Evolutionary conservation across 768 basidiomycete species (phyloP), one percentile per base, ranked within the genome.

Genomic region (Krasilnikovozyma curviuscula): DNA sequence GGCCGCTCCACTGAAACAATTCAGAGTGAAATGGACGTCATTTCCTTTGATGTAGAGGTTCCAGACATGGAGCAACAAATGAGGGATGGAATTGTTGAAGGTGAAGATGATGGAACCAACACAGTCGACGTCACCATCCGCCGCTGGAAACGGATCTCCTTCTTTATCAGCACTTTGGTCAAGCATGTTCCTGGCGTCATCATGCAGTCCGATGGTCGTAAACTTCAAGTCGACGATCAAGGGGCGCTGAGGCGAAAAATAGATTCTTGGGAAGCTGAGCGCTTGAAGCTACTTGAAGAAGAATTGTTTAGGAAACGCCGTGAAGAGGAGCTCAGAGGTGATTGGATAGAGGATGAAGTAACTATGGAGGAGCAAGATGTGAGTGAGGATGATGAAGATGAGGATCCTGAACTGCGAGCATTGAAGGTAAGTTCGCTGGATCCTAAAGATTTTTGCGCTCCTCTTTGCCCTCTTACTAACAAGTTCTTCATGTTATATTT

Each of bases 61-160:
- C 45, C 41, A 23, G 35, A 40, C 19, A 30, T 47, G 34, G 50
- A 46, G 29, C 45, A 43, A 21, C 39, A 30, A 28, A 52, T 57
- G 7, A 75, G 71, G 1, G 83, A 89, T 57, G 86, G 83, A 2
- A 73, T 75, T 53, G 84, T 88, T 50, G 83, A 85, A 58, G 82
- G 83, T 50, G 81, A 78, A 53, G 69, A 74, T 34, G 75, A 71
- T 4, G 57, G 46, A 9, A 74, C 75, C 1, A 73, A 73, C 29
- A 69, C 66, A 41, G 59, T 59, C 7, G 68, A 73, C 52, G 69
- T 73, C 0, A 65, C 68, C 19, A 67, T 48, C 12, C 44, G 69
- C 49, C 70, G 89, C 12, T 91, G 83, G 83, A 74, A 74, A 38
- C 70, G 91, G 34, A 69, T 84, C 27, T 69, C 74, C 5, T 75